Percentiles rank a stretch among this genome's conserved stretches.
Evolutionary conservation across 148 eudicot species (phyloP).

Genomic region (Silene conica): DNA sequence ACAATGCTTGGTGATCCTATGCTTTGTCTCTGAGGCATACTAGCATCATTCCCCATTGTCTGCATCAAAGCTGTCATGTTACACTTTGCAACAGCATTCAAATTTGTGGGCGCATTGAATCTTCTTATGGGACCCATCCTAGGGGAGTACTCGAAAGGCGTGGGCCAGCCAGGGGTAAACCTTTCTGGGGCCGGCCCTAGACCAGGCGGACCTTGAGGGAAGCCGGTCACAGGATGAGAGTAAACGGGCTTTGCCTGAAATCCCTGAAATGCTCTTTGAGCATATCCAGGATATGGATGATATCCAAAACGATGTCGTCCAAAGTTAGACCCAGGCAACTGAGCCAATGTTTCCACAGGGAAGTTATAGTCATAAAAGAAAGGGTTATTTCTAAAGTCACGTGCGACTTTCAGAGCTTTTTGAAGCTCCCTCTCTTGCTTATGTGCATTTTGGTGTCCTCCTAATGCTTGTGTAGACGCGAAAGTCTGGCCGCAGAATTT

Average conservation of each 20-base stretch:
- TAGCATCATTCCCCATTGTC: slow-evolving; percentile 7
- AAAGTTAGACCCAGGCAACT: neutral
- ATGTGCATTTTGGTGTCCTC: slow-evolving; percentile 38
- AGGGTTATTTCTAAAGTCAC: neutral
- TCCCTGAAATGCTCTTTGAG: neutral
- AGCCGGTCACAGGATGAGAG: neutral
- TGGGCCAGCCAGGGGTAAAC: slow-evolving; percentile 3
- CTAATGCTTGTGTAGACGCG: slow-evolving; percentile 26
- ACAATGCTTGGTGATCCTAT: too few relatives aligned
- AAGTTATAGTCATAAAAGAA: neutral
- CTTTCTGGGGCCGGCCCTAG: neutral
- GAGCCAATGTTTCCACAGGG: neutral
- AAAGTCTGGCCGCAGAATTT: slow-evolving; percentile 23
- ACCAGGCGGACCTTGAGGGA: neutral
- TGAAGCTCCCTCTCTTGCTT: slow-evolving; percentile 26
- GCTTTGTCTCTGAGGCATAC: neutral
- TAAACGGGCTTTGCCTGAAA: slow-evolving; percentile 12
- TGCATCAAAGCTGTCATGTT: slow-evolving; percentile 6
- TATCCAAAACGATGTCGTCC: slow-evolving; percentile 2
- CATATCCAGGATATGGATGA: slow-evolving; percentile 10
- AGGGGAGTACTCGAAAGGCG: neutral
- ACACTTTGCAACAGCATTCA: neutral
- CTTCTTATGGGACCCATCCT: neutral
- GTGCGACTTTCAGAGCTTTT: slow-evolving; percentile 18
- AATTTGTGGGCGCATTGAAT: neutral